Evolutionary conservation across 306 rosid genomes (phyloP).

Genomic region (Medicago ruthenica): DNA sequence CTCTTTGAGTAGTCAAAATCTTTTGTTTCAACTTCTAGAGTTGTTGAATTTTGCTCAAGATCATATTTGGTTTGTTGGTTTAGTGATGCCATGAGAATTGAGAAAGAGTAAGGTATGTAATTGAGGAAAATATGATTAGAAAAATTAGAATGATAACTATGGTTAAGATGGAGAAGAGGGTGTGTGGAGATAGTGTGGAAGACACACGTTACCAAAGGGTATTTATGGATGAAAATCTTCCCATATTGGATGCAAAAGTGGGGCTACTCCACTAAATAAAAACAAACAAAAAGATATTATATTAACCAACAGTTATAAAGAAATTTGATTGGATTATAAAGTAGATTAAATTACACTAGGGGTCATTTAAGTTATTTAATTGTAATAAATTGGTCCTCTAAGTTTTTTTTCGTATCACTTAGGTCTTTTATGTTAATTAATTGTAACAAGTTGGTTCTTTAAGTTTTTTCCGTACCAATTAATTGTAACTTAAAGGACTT

Average conservation of each 20-base stretch:
- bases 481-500: too few relatives aligned
- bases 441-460: too few relatives aligned
- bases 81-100: conserved; percentile 52
- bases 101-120: too few relatives aligned
- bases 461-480: too few relatives aligned
- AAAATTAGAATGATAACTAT: neutral
- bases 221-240: conserved; percentile 64
- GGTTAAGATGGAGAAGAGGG: conserved; percentile 17
- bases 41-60: conserved; percentile 54
- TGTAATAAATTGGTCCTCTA: too few relatives aligned
- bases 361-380: too few relatives aligned
- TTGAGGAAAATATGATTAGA: neutral
- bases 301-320: neutral
- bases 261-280: conserved; percentile 56
- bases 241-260: conserved; percentile 48
- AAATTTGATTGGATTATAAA: conserved; percentile 11
- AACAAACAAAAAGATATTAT: conserved; percentile 30
- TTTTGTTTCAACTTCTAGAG: conserved; percentile 50
- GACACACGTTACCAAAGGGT: conserved; percentile 76
- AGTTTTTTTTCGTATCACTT: too few relatives aligned
- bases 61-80: conserved; percentile 47
- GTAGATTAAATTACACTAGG: too few relatives aligned
- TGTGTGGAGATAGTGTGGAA: conserved; percentile 63
- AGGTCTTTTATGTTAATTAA: too few relatives aligned
- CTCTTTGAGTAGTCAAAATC: conserved; percentile 84